phyloP scores from a whole-genome alignment of 225 moss, liverwort and hornwort species.

The Anthoceros angustus region DNA sequence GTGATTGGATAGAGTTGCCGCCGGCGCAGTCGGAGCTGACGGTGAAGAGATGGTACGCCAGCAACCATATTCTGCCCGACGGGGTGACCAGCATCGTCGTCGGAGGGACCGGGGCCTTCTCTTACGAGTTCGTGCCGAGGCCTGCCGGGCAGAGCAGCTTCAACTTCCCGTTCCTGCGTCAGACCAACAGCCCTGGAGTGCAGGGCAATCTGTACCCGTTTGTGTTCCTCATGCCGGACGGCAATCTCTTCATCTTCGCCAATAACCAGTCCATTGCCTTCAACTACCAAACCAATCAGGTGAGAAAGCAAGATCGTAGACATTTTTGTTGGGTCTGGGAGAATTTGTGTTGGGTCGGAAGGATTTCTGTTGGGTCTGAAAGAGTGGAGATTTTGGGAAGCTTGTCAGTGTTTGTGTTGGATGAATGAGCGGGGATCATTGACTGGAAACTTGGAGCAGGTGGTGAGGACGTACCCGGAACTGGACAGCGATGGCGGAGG shows the following conservation, averaged over 20 bases:
- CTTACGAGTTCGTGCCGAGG: conserved; percentile 38
- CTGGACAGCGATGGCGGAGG: conserved; percentile 9
- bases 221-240: conserved; percentile 34
- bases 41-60: conserved; percentile 31
- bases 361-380: conserved; percentile 31
- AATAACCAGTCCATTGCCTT: conserved; percentile 37
- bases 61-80: conserved; percentile 38
- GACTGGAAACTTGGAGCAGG: conserved; percentile 5
- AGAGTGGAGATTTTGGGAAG: conserved; percentile 7
- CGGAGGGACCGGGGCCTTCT: conserved; percentile 26
- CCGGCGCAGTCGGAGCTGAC: conserved; percentile 18
- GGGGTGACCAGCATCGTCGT: conserved; percentile 33
- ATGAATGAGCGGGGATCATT: conserved; percentile 6
- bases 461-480: conserved; percentile 10
- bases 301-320: conserved; percentile 14
- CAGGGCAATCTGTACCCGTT: conserved; percentile 51
- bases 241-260: conserved; percentile 49
- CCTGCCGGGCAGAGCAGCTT: conserved; percentile 10
- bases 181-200: conserved; percentile 13
- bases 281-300: conserved; percentile 21
- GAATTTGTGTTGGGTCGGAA: conserved; percentile 38
- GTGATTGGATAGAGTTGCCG: conserved; percentile 32
- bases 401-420: conserved; percentile 11
- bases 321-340: conserved; percentile 32
- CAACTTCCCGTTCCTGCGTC: conserved; percentile 16